Percentiles rank a stretch among this genome's conserved stretches.
phyloP scores from a whole-genome alignment of 495 filamentous ascomycete genomes.

The Penicillium macrosclerotiorum region DNA sequence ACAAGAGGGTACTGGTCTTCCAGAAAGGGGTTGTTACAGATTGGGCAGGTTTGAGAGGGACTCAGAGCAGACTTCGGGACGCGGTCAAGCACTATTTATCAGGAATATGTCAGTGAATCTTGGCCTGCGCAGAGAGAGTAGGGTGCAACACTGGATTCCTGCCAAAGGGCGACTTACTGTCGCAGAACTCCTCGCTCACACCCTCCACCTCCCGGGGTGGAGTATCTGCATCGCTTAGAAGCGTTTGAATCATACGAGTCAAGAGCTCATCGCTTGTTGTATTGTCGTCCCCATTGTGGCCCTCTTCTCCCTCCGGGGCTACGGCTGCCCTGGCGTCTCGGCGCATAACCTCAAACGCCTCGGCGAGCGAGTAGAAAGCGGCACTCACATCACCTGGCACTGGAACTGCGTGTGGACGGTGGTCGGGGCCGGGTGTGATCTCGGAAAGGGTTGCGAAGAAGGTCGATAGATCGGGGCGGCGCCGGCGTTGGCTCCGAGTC shows the following conservation, averaged over 20 bases:
- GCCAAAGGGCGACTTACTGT: slow-evolving; percentile 39
- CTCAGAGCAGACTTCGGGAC: slow-evolving; percentile 69
- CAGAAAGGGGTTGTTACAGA: slow-evolving; percentile 79
- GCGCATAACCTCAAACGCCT: slow-evolving; percentile 52
- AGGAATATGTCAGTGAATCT: not conserved
- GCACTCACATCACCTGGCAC: slow-evolving; percentile 72
- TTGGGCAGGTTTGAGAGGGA: slow-evolving; percentile 70
- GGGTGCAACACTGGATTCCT: too few species aligned
- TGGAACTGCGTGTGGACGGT: slow-evolving; percentile 60
- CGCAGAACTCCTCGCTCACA: slow-evolving; percentile 76
- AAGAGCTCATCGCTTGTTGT: slow-evolving; percentile 47
- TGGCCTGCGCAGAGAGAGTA: not conserved
- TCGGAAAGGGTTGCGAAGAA: slow-evolving; percentile 78
- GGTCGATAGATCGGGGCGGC: slow-evolving; percentile 80
- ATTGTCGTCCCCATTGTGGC: slow-evolving; percentile 3
- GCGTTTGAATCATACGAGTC: slow-evolving; percentile 55
- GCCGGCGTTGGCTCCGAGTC: slow-evolving; percentile 36
- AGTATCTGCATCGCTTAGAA: slow-evolving; percentile 61
- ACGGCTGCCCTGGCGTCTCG: slow-evolving; percentile 25
- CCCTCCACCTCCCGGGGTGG: slow-evolving; percentile 70
- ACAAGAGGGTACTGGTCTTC: slow-evolving; percentile 80
- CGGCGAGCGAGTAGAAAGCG: slow-evolving; percentile 58
- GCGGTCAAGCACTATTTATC: slow-evolving; percentile 62
- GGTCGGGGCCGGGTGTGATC: slow-evolving; percentile 49
- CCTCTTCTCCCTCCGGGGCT: slow-evolving; percentile 5